Conservation (phyloP, 2,329 filamentous ascomycete genomes). For the Apiospora sp. region DNA sequence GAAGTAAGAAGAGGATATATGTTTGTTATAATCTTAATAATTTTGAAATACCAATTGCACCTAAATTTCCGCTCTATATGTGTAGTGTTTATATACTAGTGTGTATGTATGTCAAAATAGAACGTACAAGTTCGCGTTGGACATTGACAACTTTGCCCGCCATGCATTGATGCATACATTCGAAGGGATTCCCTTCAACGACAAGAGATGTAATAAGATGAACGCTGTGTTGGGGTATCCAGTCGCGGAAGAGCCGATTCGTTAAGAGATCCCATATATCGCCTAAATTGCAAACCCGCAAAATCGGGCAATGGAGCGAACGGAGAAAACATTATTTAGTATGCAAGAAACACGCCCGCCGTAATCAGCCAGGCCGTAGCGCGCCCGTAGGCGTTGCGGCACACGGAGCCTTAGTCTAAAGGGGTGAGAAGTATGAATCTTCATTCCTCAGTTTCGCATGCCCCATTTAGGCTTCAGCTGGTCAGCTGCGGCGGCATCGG, state of each 20-base stretch:
- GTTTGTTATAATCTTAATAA: neutral
- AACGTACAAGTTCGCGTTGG: conserved; percentile 6
- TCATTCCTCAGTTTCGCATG: conserved; percentile 53
- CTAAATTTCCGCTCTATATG: conserved; percentile 21
- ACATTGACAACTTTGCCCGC: conserved; percentile 19
- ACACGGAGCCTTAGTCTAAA: neutral
- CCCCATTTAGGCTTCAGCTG: conserved; percentile 67
- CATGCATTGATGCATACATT: neutral
- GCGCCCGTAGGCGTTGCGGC: neutral
- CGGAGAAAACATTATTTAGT: conserved; percentile 21
- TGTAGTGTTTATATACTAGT: conserved; percentile 18
- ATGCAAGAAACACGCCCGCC: conserved; percentile 2
- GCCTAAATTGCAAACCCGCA: conserved; percentile 22
- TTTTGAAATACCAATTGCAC: conserved; percentile 20
- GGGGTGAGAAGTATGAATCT: neutral
- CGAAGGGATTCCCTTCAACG: conserved; percentile 7
- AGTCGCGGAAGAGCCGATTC: conserved; percentile 21
- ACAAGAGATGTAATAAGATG: conserved; percentile 18
- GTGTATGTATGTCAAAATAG: neutral
- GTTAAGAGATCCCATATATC: conserved; percentile 20
- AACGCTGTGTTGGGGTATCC: conserved; percentile 23
- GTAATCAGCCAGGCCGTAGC: neutral
- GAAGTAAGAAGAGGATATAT: neutral
- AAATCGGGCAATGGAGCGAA: conserved; percentile 6
- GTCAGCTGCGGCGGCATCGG: conserved; percentile 70